Conservation (phyloP, 192 early-diverging fungal genomes). For the Coemansia sp. region DNA sequence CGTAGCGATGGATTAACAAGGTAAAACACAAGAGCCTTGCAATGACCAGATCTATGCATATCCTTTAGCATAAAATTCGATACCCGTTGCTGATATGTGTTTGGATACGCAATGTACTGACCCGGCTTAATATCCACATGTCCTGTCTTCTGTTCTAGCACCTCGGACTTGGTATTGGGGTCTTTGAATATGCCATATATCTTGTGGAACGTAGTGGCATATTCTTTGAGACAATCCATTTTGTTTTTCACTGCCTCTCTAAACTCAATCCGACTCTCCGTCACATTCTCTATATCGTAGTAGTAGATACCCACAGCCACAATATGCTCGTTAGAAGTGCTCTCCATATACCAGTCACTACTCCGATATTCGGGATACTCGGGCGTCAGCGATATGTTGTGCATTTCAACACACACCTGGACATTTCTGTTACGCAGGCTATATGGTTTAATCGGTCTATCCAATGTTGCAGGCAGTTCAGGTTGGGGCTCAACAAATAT, state of each 20-base stretch:
- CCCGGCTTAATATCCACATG: conserved; percentile 37
- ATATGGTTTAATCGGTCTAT: neutral
- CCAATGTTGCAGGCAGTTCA: neutral
- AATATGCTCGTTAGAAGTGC: conserved; percentile 58
- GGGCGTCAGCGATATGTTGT: conserved; percentile 57
- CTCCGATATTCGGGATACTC: conserved; percentile 53
- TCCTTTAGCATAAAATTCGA: conserved; percentile 53
- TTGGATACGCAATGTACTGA: conserved; percentile 60
- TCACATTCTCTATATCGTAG: conserved; percentile 57
- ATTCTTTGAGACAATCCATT: conserved; percentile 15
- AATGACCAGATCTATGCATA: conserved; percentile 49
- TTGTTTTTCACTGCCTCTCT: conserved; percentile 16
- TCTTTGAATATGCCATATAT: conserved; percentile 34
- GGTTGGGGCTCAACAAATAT: conserved; percentile 6
- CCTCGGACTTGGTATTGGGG: neutral
- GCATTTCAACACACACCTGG: conserved; percentile 60
- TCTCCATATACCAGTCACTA: conserved; percentile 60
- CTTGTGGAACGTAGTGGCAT: conserved; percentile 7
- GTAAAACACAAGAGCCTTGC: conserved; percentile 63
- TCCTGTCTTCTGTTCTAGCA: conserved; percentile 29
- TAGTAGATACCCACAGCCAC: conserved; percentile 62
- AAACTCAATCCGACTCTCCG: conserved; percentile 50
- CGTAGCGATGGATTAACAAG: conserved; percentile 53
- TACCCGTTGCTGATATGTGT: conserved; percentile 59
- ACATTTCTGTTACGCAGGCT: conserved; percentile 12